A percentile compares a stretch with the other conserved stretches of the same genome.
Conservation (phyloP, 805 yeast genomes). For the Debaryomyces maramus region DNA sequence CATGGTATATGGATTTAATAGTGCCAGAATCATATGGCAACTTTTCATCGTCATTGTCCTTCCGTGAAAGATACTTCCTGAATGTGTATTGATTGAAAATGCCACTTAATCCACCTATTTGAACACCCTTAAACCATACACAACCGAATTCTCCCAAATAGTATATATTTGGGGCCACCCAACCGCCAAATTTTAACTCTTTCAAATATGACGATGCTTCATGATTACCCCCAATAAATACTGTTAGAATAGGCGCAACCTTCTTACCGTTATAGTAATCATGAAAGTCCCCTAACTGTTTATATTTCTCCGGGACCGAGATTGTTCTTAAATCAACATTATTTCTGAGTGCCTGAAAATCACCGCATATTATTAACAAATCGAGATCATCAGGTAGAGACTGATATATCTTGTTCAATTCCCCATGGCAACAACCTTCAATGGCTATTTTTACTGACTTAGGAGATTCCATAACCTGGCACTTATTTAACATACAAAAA, state of each 20-base stretch:
- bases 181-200: conserved; percentile 83
- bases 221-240: conserved; percentile 94
- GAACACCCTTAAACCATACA: conserved; percentile 70
- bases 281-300: conserved; percentile 74
- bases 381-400: conserved; percentile 21
- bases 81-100: conserved; percentile 56
- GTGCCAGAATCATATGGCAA: conserved; percentile 51
- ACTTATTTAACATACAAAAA: too few species aligned
- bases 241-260: conserved; percentile 71
- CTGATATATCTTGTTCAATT: conserved; percentile 57
- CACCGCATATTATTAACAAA: conserved; percentile 78
- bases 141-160: conserved; percentile 79
- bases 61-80: conserved; percentile 24
- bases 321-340: conserved; percentile 63
- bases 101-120: conserved; percentile 84
- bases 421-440: conserved; percentile 92
- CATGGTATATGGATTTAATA: conserved; percentile 68
- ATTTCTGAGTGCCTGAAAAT: conserved; percentile 79
- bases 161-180: conserved; percentile 87
- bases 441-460: conserved; percentile 52
- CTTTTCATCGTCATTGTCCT: conserved; percentile 42
- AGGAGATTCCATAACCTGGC: conserved; percentile 5
- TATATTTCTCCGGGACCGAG: conserved; percentile 79
- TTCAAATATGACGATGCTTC: conserved; percentile 79
- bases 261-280: conserved; percentile 61